These are phyloP conservation scores for Xylaria hypoxylon DNA, from an alignment of 2,329 filamentous ascomycete species.

Conservation along the genomic window DNA sequence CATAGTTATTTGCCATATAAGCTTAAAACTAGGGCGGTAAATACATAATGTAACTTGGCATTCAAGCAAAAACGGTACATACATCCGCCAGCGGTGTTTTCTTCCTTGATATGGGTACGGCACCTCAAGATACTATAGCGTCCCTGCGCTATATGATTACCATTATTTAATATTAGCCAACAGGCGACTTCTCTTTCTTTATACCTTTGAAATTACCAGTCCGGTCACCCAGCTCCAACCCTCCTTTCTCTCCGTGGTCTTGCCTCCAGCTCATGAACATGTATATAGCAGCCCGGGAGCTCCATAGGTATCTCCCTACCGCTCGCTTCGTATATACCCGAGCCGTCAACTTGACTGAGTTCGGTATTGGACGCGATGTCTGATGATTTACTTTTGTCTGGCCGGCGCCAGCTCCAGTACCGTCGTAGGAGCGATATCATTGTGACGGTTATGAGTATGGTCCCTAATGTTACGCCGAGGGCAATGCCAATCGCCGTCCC, in stretches of 20 bases:
- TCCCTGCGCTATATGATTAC: too few relatives aligned
- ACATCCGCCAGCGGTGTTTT: too few relatives aligned
- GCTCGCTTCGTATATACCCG: slow-evolving; percentile 10
- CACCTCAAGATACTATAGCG: too few relatives aligned
- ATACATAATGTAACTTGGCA: too few relatives aligned
- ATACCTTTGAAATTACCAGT: too few relatives aligned
- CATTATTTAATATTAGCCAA: too few relatives aligned
- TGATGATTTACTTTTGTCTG: not conserved
- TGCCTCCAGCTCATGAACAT: slow-evolving; percentile 17
- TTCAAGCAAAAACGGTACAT: too few relatives aligned
- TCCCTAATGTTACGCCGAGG: slow-evolving; percentile 7
- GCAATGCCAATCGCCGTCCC: not conserved
- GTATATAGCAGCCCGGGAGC: not conserved
- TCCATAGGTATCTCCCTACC: slow-evolving; percentile 3
- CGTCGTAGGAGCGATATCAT: slow-evolving; percentile 5
- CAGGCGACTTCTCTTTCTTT: too few relatives aligned
- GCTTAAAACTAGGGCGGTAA: not conserved
- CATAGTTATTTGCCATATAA: not conserved
- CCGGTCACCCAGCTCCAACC: not conserved
- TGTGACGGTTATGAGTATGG: slow-evolving; percentile 1
- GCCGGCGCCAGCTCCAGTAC: slow-evolving; percentile 3
- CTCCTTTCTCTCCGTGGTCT: not conserved
- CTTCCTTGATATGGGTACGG: too few relatives aligned
- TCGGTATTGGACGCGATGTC: not conserved
- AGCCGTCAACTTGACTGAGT: not conserved